These are phyloP conservation scores for Mycothermus thermophilus DNA, from an alignment of 495 filamentous ascomycete genomes.

Conservation along the genomic window DNA sequence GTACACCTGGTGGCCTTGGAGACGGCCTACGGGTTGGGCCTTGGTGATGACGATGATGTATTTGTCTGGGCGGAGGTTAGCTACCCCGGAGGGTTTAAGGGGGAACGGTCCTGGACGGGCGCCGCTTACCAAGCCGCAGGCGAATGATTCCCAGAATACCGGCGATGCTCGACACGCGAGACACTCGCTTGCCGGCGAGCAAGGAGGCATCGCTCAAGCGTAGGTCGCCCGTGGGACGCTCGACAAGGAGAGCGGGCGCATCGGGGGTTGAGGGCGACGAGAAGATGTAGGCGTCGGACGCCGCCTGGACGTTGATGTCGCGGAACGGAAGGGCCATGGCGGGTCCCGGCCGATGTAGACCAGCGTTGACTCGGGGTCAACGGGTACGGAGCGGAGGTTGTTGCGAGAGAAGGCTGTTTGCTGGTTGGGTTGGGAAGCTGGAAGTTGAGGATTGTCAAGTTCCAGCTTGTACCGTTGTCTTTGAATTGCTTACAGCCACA, in stretches of 20 bases:
- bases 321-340: conserved; percentile 63
- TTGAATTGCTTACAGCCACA: too few relatives aligned
- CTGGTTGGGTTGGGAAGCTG: too few relatives aligned
- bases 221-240: conserved; percentile 85
- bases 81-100: neutral
- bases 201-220: conserved; percentile 66
- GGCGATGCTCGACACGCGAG: conserved; percentile 60
- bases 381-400: too few relatives aligned
- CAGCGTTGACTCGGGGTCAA: too few relatives aligned
- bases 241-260: conserved; percentile 73
- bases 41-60: conserved; percentile 96
- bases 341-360: too few relatives aligned
- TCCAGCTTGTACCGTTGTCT: too few relatives aligned
- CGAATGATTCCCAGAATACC: conserved; percentile 88
- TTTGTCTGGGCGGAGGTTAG: conserved; percentile 51
- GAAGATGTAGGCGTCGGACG: conserved; percentile 86
- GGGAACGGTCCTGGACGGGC: neutral
- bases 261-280: conserved; percentile 86
- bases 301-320: conserved; percentile 91
- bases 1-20: conserved; percentile 90
- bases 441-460: too few relatives aligned
- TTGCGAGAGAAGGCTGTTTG: neutral
- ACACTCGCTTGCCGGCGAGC: conserved; percentile 64
- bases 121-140: conserved; percentile 62
- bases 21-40: conserved; percentile 72